These are phyloP conservation scores for Cyclotella baltica DNA, from an alignment of 108 stramenopile genomes.

Conservation along the genomic window DNA sequence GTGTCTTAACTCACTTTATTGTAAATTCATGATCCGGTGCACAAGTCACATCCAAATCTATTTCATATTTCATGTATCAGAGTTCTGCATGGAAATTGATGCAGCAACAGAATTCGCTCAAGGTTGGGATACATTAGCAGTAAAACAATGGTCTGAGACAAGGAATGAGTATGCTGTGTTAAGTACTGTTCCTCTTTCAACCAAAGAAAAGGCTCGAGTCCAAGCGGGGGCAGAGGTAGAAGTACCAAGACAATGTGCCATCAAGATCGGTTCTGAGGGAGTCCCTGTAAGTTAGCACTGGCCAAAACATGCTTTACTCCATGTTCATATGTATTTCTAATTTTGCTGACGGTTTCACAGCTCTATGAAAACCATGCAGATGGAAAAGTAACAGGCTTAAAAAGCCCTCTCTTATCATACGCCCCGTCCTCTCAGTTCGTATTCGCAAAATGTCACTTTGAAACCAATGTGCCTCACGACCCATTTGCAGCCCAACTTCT, in stretches of 20 bases:
- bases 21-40: neutral
- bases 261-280: slow-evolving; percentile 67
- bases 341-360: neutral
- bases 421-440: slow-evolving; percentile 90
- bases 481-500: slow-evolving; percentile 85
- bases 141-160: slow-evolving; percentile 78
- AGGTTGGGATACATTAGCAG: slow-evolving; percentile 83
- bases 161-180: slow-evolving; percentile 95
- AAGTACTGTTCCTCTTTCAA: slow-evolving; percentile 77
- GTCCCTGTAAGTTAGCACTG: slow-evolving; percentile 46
- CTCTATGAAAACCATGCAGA: slow-evolving; percentile 71
- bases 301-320: too few species aligned
- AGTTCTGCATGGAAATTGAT: slow-evolving; percentile 98
- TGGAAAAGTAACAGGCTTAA: slow-evolving; percentile 70
- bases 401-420: slow-evolving; percentile 76
- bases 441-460: slow-evolving; percentile 94
- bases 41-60: neutral
- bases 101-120: slow-evolving; percentile 86
- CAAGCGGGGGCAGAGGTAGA: slow-evolving; percentile 30
- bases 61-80: slow-evolving; percentile 17
- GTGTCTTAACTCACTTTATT: neutral
- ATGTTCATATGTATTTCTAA: too few species aligned
- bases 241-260: slow-evolving; percentile 73
- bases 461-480: slow-evolving; percentile 93
- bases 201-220: slow-evolving; percentile 55